Evolutionary conservation across 2,329 filamentous ascomycete species (phyloP), one percentile per base, ranked within the genome.

Genomic region (Aspergillus sp.): DNA sequence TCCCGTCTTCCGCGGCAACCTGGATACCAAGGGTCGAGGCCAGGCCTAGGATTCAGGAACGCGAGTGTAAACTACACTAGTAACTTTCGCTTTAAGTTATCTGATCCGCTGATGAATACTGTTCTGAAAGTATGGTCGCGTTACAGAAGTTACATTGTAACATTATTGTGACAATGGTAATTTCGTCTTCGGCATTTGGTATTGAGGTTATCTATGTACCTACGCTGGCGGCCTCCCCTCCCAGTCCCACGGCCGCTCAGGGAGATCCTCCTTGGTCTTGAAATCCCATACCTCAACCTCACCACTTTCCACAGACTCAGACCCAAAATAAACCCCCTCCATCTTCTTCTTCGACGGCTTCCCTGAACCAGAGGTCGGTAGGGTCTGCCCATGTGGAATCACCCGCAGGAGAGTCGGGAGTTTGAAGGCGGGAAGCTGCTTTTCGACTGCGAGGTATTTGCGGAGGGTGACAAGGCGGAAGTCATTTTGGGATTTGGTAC

Each of bases 281-380:
- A 57, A 38, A 23, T 57, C 54, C 54, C 54, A 57, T 28, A 41
- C n/a, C 7, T 57, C 25, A 8, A 49, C 28, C 1, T 17, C 17
- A 7, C 28, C 7, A 9, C 15, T 11, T 17, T 47, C 25, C 8
- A 15, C 45, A 17, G 30, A 3, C 9, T 30, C 47, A 4, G 25
- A 28, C 25, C 25, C 25, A 57, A 57, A 50, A 38, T 49, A 57
- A 19, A 38, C 19, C 17, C 25, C n/a, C 15, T 19, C 19, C 9
- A 57, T 57, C n/a, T 23, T 30, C 25, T 22, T 15, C 30, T 57
- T 57, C 15, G 48, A 30, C 23, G 54, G 54, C 43, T 57, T 57
- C 7, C 45, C 45, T 3, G 7, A 15, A 9, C 7, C 25, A 17
- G 54, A 48, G 6, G 25, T 9, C 4, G 38, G 23, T 8, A 22